These are phyloP conservation scores for Eimeria praecox DNA, from an alignment of 169 alveolate species.

Conservation along the genomic window DNA sequence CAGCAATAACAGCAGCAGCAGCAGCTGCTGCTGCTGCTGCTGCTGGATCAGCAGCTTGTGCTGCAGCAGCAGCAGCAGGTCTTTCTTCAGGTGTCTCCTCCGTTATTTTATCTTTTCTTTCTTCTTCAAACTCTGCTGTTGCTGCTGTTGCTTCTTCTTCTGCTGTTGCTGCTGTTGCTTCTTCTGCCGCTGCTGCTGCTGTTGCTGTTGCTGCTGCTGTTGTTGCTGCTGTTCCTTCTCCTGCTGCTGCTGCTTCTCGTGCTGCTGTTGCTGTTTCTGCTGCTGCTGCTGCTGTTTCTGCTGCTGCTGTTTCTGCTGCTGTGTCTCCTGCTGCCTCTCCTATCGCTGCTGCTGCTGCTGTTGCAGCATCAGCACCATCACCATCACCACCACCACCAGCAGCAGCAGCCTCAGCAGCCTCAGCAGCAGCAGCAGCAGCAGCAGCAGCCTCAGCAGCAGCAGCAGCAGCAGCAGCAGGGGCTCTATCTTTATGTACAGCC, in stretches of 20 bases:
- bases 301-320: not conserved
- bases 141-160: too few species aligned
- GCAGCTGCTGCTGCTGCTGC: not conserved
- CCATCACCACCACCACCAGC: too few species aligned
- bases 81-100: too few species aligned
- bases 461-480: conserved; percentile 16
- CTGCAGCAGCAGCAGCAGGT: too few species aligned
- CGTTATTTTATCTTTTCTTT: too few species aligned
- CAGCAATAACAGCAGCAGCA: not conserved
- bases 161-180: not conserved
- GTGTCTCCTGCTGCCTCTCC: too few species aligned
- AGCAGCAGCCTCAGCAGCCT: not conserved
- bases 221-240: not conserved
- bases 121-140: too few species aligned
- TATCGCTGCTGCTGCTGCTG: conserved; percentile 13
- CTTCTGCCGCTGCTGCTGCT: not conserved
- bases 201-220: not conserved
- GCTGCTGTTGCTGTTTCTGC: not conserved
- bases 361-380: too few species aligned
- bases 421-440: not conserved
- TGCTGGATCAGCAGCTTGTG: too few species aligned
- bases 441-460: not conserved
- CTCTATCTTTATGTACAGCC: too few species aligned
- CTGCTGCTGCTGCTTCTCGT: too few species aligned
- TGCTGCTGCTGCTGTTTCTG: not conserved